These are phyloP conservation scores for Sisymbrium altissimum DNA, from an alignment of 345 rosid species.

Conservation along the genomic window DNA sequence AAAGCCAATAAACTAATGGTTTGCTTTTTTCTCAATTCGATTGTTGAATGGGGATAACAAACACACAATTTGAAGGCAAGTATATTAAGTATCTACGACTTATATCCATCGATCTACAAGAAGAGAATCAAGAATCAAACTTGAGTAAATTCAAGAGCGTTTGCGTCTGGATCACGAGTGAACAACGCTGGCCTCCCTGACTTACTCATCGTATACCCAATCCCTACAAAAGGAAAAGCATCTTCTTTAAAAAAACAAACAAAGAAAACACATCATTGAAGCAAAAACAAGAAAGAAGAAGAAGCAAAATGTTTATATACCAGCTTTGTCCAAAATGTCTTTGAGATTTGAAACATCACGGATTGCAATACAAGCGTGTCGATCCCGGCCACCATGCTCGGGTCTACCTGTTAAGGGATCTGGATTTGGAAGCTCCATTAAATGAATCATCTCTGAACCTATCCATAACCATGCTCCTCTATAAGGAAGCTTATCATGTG, in stretches of 20 bases:
- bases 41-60: no score
- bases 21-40: no score
- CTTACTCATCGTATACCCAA: constrained; percentile 70
- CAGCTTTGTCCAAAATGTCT: constrained; percentile 69
- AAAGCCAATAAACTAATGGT: neutral
- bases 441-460: constrained; percentile 95
- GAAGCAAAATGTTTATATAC: constrained; percentile 31
- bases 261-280: neutral
- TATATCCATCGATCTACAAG: neutral
- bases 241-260: neutral
- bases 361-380: constrained; percentile 85
- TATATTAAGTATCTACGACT: neutral
- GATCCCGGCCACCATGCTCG: constrained; percentile 87
- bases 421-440: constrained; percentile 99
- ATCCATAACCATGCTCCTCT: constrained; percentile 98
- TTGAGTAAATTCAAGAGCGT: constrained; percentile 89
- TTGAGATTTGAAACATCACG: constrained; percentile 73
- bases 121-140: constrained; percentile 47
- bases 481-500: constrained; percentile 86
- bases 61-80: neutral
- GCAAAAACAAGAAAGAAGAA: neutral
- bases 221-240: constrained; percentile 39
- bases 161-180: constrained; percentile 89
- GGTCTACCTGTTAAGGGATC: constrained; percentile 93
- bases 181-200: constrained; percentile 95